Base-by-base conservation (phyloP, 345 rosid genomes). In the Populus alba region DNA sequence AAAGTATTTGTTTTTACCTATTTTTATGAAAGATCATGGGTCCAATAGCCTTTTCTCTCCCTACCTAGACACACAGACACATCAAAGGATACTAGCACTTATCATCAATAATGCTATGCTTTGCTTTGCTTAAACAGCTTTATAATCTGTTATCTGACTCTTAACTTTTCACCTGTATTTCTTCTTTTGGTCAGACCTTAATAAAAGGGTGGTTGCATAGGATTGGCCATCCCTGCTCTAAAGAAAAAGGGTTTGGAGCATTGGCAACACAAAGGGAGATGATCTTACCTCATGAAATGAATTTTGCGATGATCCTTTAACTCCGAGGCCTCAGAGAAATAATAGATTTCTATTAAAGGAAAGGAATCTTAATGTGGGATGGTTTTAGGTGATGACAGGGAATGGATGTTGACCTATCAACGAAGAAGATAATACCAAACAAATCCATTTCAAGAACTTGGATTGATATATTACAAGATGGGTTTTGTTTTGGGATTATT, bases 401-500 rank as follows among this genome's bases (percentile, higher is more conserved):
- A 90, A 81, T 77, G 85, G 99, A 94, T 88, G 98, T 84, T 89
- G 97, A 96, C 97, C 92, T 80, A 87, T 90, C 97, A 96, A 96
- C 98, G 85, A 92, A 81, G 81, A 85, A 81, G 95, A 93, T 92
- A 93, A 92, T 86, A 90, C 90, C 91, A 94, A 91, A 90, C 89
- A 84, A 90, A 87, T 85, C 90, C 88, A 86, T 82, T 89, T 85
- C 79, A 82, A 76, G 70, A 66, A 33, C 80, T 80, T 78, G 66
- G 74, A 81, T 79, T 84, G 76, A 75, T 68, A 25, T 75, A 20
- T 71, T 25, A 70, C 87, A 88, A 90, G 86, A 79, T 86, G 65
- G 88, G 80, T 78, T 79, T 83, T 89, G 86, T 83, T 85, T 85
- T 80, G 78, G 74, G 71, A 76, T 78, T 71, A 79, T 74, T 83